Evolutionary conservation across 805 yeast genomes (phyloP), one percentile per base, ranked within the genome.

Genomic region (Soucietia sequanensis): DNA sequence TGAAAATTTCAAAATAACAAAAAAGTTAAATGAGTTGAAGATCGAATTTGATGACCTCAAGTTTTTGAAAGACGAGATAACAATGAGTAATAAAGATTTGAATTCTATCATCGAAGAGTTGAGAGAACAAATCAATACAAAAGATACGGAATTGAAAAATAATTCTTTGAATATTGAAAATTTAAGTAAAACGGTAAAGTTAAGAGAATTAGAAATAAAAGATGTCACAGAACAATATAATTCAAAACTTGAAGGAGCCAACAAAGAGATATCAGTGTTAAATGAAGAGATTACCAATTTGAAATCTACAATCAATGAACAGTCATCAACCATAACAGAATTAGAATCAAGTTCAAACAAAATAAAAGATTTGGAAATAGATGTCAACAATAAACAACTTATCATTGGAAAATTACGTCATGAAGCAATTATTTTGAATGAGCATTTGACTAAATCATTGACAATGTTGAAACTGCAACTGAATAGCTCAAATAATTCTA

Each of bases 371-470:
- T 34, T 89, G 71, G 54, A 66, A 72, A 29, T 80, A 68, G 65
- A 89, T 73, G 42, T 67, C 14, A 60, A 65, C 29, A 56, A 52
- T 41, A 89, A 87, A 58, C 87, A 81, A 39, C 64, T 90, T 22
- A 75, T 81, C 33, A 78, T 93, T 33, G 98, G 98, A 2, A 93
- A 91, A 55, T 72, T 93, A 32, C 77, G 97, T 34, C 98, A 91
- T 57, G 99, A 93, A 58, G 91, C 95, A 2, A 91, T 93, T 7
- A 86, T 87, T 17, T 65, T 91, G 38, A 93, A 93, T 56, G 99
- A 93, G 54, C 98, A 93, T 62, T 65, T 93, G 35, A 89, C 96
- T n/a, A 91, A 93, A 52, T 95, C 98, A 1, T 64, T 91, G 42
- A 78, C 87, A 17, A 70, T 91, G 72, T 75, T 93, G 39, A 87